Evolutionary conservation across 495 filamentous ascomycete genomes (phyloP).

Genomic region (Tuber magnatum): DNA sequence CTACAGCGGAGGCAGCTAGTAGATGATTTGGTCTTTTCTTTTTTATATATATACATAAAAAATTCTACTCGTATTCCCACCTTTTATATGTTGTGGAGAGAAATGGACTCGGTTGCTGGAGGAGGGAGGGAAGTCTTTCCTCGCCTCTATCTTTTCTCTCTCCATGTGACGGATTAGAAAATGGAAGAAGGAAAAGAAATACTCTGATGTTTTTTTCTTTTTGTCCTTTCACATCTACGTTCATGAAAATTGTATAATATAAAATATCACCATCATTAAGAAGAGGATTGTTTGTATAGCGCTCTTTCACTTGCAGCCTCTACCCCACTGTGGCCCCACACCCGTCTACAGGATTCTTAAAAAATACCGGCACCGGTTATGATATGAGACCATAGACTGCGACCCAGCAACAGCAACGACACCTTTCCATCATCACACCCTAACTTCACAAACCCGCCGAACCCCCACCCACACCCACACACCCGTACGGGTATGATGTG

Average conservation of each 20-base stretch:
- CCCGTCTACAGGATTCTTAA: not conserved
- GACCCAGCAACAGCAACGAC: not conserved
- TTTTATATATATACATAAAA: slow-evolving; percentile 5
- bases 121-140: not conserved
- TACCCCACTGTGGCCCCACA: not conserved
- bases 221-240: not conserved
- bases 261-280: not conserved
- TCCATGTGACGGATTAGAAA: not conserved
- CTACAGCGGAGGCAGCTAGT: slow-evolving; percentile 14
- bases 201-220: not conserved
- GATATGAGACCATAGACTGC: not conserved
- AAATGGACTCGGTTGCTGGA: not conserved
- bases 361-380: not conserved
- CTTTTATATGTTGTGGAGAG: not conserved
- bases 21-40: slow-evolving; percentile 24
- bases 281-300: not conserved
- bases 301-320: not conserved
- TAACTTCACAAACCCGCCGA: not conserved
- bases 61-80: not conserved
- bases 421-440: not conserved
- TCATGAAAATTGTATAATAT: not conserved
- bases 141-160: not conserved
- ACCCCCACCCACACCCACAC: not conserved
- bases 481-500: not conserved
- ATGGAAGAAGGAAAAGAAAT: not conserved